These are phyloP conservation scores for Periconia sp. DNA, from an alignment of 2,329 filamentous ascomycete genomes.

Conservation along the genomic window DNA sequence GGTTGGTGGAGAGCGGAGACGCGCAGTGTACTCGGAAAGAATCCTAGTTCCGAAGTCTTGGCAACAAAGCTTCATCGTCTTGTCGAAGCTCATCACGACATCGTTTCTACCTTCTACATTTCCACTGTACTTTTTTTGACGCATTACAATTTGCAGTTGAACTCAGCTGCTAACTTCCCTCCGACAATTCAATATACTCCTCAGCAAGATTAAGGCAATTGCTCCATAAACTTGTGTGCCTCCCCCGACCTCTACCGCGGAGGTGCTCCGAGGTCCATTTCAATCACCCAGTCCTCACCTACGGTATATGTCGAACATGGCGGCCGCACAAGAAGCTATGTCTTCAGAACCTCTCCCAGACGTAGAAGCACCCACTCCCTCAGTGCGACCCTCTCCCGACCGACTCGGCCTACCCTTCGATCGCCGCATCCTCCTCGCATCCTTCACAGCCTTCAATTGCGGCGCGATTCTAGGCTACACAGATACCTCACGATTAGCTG, in stretches of 20 bases:
- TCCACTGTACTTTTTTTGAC: too few species aligned
- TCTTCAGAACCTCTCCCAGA: not conserved
- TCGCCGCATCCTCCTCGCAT: slow-evolving; percentile 69
- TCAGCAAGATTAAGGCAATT: too few species aligned
- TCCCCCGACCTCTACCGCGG: too few species aligned
- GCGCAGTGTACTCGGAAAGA: slow-evolving; percentile 4
- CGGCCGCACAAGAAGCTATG: slow-evolving; percentile 4
- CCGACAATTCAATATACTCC: too few species aligned
- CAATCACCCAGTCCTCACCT: too few species aligned
- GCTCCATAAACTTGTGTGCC: too few species aligned
- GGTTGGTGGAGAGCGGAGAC: not conserved
- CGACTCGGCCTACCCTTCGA: slow-evolving; percentile 68
- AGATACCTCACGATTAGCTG: slow-evolving; percentile 75
- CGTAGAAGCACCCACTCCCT: not conserved
- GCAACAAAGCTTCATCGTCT: slow-evolving; percentile 17
- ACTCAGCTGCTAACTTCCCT: too few species aligned
- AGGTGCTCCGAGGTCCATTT: too few species aligned
- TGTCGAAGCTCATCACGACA: slow-evolving; percentile 12
- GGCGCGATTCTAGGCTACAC: slow-evolving; percentile 59
- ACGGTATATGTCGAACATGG: slow-evolving; percentile 6
- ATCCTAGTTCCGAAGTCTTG: slow-evolving; percentile 20
- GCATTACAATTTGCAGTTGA: too few species aligned
- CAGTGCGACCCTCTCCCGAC: slow-evolving; percentile 22
- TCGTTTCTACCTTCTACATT: too few species aligned
- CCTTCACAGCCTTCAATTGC: slow-evolving; percentile 68